These are phyloP conservation scores for Alternaria incomplexa DNA, from an alignment of 2,329 filamentous ascomycete genomes.

Conservation along the genomic window DNA sequence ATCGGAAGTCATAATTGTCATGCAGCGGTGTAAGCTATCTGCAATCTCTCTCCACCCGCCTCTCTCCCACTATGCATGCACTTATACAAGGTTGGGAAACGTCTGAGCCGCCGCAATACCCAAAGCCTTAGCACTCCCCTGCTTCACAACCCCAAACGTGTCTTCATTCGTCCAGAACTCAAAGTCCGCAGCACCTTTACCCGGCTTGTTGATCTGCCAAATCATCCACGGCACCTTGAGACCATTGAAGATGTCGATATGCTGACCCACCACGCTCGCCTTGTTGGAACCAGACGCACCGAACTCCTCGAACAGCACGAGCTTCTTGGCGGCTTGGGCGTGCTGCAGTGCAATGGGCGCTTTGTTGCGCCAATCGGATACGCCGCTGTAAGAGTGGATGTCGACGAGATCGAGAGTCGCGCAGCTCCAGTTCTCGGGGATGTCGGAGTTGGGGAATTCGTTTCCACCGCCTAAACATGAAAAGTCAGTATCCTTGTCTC, in stretches of 20 bases:
- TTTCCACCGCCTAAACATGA: not conserved
- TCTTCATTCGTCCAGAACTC: slow-evolving; percentile 12
- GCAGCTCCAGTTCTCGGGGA: not conserved
- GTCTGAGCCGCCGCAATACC: not conserved
- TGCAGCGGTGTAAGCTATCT: not conserved
- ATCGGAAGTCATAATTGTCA: slow-evolving; percentile 22
- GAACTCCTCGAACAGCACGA: slow-evolving; percentile 11
- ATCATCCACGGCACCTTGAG: slow-evolving; percentile 10
- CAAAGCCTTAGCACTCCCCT: not conserved
- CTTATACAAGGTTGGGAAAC: not conserved
- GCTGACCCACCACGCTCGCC: not conserved
- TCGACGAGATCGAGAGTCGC: slow-evolving; percentile 4
- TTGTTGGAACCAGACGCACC: slow-evolving; percentile 6
- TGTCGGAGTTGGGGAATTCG: not conserved
- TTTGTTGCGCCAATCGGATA: slow-evolving; percentile 5
- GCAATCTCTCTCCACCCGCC: not conserved
- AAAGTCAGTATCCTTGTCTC: not conserved
- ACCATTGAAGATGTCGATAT: slow-evolving; percentile 10
- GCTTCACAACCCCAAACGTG: slow-evolving; percentile 2
- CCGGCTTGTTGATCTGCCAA: slow-evolving; percentile 13
- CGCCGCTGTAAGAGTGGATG: slow-evolving; percentile 12
- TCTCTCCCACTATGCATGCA: fast-evolving
- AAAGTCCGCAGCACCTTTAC: slow-evolving; percentile 9
- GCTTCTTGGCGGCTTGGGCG: slow-evolving; percentile 3
- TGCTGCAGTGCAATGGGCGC: slow-evolving; percentile 4